Base-by-base conservation (phyloP, 2,329 filamentous ascomycete genomes). In the Neonectria punicea region DNA sequence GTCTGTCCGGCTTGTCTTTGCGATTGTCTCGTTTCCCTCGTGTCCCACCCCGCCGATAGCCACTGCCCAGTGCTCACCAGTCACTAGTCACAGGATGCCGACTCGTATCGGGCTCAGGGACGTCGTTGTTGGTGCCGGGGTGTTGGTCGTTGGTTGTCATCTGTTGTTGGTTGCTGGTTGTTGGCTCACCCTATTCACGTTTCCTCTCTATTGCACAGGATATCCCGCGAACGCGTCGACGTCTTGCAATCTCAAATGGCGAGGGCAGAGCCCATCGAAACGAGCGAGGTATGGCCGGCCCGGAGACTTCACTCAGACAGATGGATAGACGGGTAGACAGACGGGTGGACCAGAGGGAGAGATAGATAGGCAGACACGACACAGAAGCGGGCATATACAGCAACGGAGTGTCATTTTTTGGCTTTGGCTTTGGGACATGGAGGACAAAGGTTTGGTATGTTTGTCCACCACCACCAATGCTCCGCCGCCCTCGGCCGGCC, bases 401-500 rank as follows among this genome's bases (percentile, higher is more conserved):
- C 62, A 67, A 71, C 59, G 53, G 67, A 18, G n/a, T 20, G 3
- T 20, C n/a, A 20, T 41, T 18, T 18, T 62, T 71, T 10, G 36
- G 36, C 36, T 60, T 49, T 63, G 47, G 41, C 49, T 50, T 34
- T 50, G 28, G 16, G 18, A 34, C 57, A 44, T 61, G 30, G 28
- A 60, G 60, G 46, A 50, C 56, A 64, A 53, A 58, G 58, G 44
- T 65, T 57, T 36, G 50, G 46, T 44, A 50, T 55, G 44, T 54
- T 64, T 67, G 47, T 36, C 59, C 53, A 46, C 53, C 59, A 39
- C 44, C 32, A 25, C 44, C 32, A 46, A 41, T 28, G 22, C 36
- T 49, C 59, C 59, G 49, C 53, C 53, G 44, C 59, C 55, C 53
- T 43, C 60, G 55, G 63, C 62, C 47, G 55, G 59, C 62, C 69